Evolutionary conservation across 176 grass and related monocot genomes (phyloP), one percentile per base, ranked within the genome.

Genomic region (Avena eriantha): DNA sequence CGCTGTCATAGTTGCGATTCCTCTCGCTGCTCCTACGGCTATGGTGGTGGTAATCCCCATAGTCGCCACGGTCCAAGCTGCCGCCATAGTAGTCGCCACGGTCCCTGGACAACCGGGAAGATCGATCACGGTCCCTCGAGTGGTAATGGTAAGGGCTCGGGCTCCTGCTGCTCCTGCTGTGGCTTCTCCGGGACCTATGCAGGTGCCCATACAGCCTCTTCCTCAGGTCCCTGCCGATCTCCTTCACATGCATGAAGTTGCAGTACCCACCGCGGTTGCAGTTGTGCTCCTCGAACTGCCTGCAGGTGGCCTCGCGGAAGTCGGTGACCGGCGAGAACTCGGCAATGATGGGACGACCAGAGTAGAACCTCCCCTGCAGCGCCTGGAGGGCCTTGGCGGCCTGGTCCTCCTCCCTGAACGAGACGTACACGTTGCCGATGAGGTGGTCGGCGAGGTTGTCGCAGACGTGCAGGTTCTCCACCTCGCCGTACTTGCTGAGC

Each of bases 191-290:
- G 14, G 82, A 85, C 18, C 85, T 82, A 47, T 81, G 73, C 64
- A 87, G 63, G 31, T 83, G 82, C 0, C 92, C 90, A 77, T 91
- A 92, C n/a, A 96, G 81, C 67, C 90, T 91, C 90, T 91, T 89
- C 39, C 90, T 87, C 45, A 99, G 74, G 29, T 96, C 90, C 50
- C 89, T 80, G 36, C 94, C 80, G 7, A 99, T 87, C 80, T 91
- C 53, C 83, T 99, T 99, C 18, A 96, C 97, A 66, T 99, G 97
- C 87, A 99, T 96, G 80, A 96, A 99, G 86, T 99, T 99, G 89
- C 94, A 99, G 81, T 96, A 99, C 1, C 97, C 97, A 1, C 94
- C 94, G 80, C 92, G 92, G 85, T 94, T 99, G 89, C 97, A 99
- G 63, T 81, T 94, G 78, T 96, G 79, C 88, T 99, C 97, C 82